Conservation (phyloP, 106 monocot genomes). For the Vanilla planifolia region DNA sequence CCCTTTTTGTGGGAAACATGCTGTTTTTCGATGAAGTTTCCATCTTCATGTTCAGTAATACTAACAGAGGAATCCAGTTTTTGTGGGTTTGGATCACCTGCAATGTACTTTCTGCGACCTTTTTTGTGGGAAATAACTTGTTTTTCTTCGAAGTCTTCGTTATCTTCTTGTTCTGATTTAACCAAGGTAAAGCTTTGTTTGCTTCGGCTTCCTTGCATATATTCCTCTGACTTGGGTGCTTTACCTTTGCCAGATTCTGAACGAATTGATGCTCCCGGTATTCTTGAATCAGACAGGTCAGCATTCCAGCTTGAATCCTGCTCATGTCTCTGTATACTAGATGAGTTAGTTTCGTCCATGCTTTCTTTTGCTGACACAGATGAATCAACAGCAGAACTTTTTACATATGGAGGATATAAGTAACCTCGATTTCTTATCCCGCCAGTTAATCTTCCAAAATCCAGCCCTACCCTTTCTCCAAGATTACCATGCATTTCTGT, state of each 20-base stretch:
- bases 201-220: background rate
- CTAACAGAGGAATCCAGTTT: background rate
- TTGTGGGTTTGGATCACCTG: background rate
- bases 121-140: background rate
- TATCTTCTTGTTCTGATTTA: constrained; percentile 6
- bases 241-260: constrained; percentile 1
- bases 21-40: no score
- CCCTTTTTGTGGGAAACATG: no score
- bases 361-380: constrained; percentile 8
- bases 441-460: constrained; percentile 50
- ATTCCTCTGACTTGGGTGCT: background rate
- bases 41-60: no score
- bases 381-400: constrained; percentile 13
- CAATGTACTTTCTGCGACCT: background rate
- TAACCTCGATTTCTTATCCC: constrained; percentile 47
- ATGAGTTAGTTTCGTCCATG: background rate
- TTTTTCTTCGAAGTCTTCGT: background rate
- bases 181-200: background rate
- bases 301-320: background rate
- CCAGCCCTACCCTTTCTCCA: constrained; percentile 17
- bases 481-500: constrained; percentile 11
- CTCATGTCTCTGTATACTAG: constrained; percentile 9
- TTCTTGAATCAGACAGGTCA: constrained; percentile 8
- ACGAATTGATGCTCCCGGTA: background rate
- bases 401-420: constrained; percentile 29